A percentile compares a stretch with the other conserved stretches of the same genome.
Evolutionary conservation across 768 basidiomycete species (phyloP).

Genomic region (Leccinum variicolor): DNA sequence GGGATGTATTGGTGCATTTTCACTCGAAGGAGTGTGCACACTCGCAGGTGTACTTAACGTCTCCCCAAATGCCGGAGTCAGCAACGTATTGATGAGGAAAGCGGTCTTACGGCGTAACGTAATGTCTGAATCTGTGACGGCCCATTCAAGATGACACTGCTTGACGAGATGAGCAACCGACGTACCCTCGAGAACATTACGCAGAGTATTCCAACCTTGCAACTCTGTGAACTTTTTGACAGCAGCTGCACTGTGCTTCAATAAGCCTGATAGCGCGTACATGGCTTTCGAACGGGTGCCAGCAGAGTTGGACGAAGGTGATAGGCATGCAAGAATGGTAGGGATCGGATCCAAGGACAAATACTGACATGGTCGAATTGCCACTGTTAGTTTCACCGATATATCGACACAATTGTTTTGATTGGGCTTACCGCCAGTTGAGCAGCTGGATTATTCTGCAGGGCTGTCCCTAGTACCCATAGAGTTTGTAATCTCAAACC

Average conservation of each 20-base stretch:
- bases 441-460: slow-evolving; percentile 87
- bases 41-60: not conserved
- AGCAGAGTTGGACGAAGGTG: slow-evolving; percentile 48
- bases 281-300: slow-evolving; percentile 74
- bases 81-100: slow-evolving; percentile 72
- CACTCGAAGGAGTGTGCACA: slow-evolving; percentile 22
- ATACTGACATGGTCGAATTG: slow-evolving; percentile 40
- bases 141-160: not conserved
- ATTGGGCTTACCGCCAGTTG: slow-evolving; percentile 60
- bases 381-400: slow-evolving; percentile 1
- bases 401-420: not conserved
- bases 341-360: slow-evolving; percentile 64
- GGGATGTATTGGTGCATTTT: slow-evolving; percentile 47
- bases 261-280: slow-evolving; percentile 72
- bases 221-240: slow-evolving; percentile 48
- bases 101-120: slow-evolving; percentile 72
- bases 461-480: slow-evolving; percentile 87
- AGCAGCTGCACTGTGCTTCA: slow-evolving; percentile 76
- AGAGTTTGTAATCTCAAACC: slow-evolving; percentile 63
- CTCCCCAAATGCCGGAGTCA: slow-evolving; percentile 44
- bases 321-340: slow-evolving; percentile 57
- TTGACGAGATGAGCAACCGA: not conserved
- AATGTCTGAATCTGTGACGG: slow-evolving; percentile 66
- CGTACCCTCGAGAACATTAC: slow-evolving; percentile 58
- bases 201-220: slow-evolving; percentile 64